Evolutionary conservation across 768 basidiomycete genomes (phyloP).

Genomic region (Mrakia hoshinonis): DNA sequence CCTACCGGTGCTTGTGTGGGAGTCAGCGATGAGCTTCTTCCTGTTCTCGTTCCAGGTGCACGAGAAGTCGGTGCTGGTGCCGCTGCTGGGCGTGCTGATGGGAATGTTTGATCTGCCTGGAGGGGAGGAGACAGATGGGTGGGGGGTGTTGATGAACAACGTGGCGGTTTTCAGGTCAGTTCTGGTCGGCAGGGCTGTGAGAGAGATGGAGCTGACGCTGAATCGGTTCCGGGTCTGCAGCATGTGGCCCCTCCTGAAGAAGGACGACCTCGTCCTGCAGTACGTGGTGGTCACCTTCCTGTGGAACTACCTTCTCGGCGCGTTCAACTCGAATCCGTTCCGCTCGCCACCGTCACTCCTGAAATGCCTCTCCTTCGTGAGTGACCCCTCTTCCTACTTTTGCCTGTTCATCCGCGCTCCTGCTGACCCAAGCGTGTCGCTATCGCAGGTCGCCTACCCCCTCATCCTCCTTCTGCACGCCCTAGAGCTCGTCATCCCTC

Average conservation of each 20-base stretch:
- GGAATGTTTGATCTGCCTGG: conserved; percentile 30
- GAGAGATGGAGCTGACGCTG: background rate
- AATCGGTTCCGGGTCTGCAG: conserved; percentile 42
- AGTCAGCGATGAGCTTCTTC: conserved; percentile 66
- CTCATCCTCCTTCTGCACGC: conserved; percentile 54
- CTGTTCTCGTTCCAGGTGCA: conserved; percentile 95
- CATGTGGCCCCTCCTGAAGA: conserved; percentile 83
- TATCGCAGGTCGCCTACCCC: conserved; percentile 50
- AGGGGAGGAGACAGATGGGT: conserved; percentile 45
- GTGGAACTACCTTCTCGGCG: conserved; percentile 78
- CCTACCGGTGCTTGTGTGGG: conserved; percentile 52
- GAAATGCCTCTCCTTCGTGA: conserved; percentile 35
- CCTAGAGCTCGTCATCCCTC: conserved; percentile 53
- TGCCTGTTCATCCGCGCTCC: background rate
- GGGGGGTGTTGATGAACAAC: conserved; percentile 69
- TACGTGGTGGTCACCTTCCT: conserved; percentile 59
- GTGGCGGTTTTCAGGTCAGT: conserved; percentile 77
- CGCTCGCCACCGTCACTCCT: conserved; percentile 45
- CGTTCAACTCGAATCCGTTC: conserved; percentile 51
- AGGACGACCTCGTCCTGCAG: conserved; percentile 66
- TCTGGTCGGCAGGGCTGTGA: background rate
- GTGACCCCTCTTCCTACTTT: background rate
- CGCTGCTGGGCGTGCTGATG: conserved; percentile 55
- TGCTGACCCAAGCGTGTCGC: conserved; percentile 2
- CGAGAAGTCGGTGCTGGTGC: conserved; percentile 82